These are phyloP conservation scores for Cryptosporidium canis DNA, from an alignment of 169 alveolate genomes.

Conservation along the genomic window DNA sequence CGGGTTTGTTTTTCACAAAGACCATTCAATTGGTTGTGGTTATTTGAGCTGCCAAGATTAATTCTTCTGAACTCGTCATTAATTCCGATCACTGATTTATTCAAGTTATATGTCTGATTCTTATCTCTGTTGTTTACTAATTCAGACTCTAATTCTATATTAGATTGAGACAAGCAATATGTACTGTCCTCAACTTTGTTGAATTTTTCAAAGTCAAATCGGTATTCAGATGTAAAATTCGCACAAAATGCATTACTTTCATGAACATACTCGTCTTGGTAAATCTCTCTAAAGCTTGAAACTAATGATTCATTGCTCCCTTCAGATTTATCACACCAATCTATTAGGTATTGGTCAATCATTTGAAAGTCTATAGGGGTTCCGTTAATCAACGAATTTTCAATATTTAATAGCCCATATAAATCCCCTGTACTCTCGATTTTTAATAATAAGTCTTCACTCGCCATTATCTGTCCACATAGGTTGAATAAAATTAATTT, in stretches of 20 bases:
- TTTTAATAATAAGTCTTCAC: neutral
- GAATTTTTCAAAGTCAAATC: neutral
- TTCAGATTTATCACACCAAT: neutral
- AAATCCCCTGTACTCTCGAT: neutral
- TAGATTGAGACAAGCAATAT: neutral
- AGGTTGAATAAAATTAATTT: neutral
- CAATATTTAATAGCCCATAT: neutral
- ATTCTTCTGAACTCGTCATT: neutral
- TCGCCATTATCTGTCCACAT: slow-evolving; percentile 2
- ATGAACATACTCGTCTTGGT: neutral
- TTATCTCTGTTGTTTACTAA: neutral
- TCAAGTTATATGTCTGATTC: neutral
- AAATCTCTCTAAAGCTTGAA: neutral
- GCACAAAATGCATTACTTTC: neutral
- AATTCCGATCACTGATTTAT: neutral
- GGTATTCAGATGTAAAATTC: neutral
- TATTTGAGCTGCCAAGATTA: neutral
- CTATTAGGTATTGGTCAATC: neutral
- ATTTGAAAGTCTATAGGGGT: neutral
- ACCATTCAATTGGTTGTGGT: neutral
- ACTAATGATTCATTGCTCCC: neutral
- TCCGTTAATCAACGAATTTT: neutral
- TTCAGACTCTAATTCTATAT: neutral
- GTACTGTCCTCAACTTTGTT: neutral
- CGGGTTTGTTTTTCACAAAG: neutral